phyloP scores from a whole-genome alignment of 2,329 filamentous ascomycete genomes.

The Epichloe sylvatica region DNA sequence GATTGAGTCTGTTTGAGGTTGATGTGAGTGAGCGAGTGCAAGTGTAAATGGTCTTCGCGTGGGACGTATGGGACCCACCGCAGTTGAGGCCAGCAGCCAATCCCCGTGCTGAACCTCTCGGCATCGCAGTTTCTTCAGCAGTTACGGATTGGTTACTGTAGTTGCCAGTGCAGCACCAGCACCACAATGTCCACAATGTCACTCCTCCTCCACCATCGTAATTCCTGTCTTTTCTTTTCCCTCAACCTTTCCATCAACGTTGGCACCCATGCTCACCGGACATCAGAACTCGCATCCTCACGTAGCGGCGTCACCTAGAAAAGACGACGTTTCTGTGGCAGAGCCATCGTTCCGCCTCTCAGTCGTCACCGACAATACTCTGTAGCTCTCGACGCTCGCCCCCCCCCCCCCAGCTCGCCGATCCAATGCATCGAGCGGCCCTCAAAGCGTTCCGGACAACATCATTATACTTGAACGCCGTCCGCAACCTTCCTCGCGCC shows the following conservation, averaged over 20 bases:
- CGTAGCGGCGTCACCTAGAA: neutral
- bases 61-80: no score
- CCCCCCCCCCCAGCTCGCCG: constrained; percentile 1
- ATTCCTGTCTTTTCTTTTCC: neutral
- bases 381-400: neutral
- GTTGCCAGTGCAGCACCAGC: neutral
- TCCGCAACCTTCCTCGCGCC: constrained; percentile 41
- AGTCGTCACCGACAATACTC: neutral
- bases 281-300: neutral
- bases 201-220: no score
- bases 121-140: neutral
- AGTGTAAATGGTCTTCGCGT: neutral
- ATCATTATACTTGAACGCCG: constrained; percentile 49
- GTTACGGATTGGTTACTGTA: no score
- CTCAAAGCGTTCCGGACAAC: constrained; percentile 54
- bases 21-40: neutral
- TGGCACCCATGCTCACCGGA: neutral
- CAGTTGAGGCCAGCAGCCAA: neutral
- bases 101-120: constrained; percentile 1
- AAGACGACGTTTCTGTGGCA: neutral
- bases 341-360: neutral
- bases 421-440: constrained; percentile 60
- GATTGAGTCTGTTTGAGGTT: neutral
- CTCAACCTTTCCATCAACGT: neutral
- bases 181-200: neutral